Percentiles rank a stretch among this genome's conserved stretches.
Conservation (phyloP, 352 stramenopile genomes). For the Blastocystis sp. region DNA sequence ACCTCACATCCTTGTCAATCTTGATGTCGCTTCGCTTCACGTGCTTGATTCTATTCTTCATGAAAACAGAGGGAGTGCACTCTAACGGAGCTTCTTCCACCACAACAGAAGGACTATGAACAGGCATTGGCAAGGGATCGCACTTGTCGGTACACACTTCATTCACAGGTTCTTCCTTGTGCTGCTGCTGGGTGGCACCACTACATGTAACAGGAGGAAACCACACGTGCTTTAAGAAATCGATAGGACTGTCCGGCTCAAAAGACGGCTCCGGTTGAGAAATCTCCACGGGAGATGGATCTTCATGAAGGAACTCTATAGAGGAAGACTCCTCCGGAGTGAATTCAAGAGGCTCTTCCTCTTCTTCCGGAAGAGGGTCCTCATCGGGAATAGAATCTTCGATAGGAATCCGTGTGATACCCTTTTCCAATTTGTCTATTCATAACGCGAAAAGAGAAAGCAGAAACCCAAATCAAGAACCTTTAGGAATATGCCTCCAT, state of each 20-base stretch:
- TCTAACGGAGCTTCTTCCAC: slow-evolving; percentile 33
- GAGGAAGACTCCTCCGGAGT: neutral
- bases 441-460: neutral
- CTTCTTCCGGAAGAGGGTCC: slow-evolving; percentile 17
- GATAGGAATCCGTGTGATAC: slow-evolving; percentile 38
- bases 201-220: too few species aligned
- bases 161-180: too few species aligned
- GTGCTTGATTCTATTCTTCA: slow-evolving; percentile 19
- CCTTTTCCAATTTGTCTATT: slow-evolving; percentile 64
- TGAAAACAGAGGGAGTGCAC: neutral
- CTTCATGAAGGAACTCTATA: neutral
- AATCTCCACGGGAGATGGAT: too few species aligned
- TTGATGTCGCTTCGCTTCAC: slow-evolving; percentile 13
- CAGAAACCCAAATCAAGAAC: slow-evolving; percentile 57
- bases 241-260: too few species aligned
- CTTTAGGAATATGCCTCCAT: slow-evolving; percentile 68
- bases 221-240: too few species aligned
- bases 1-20: slow-evolving; percentile 28
- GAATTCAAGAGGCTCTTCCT: slow-evolving; percentile 9
- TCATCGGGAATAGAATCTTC: slow-evolving; percentile 56
- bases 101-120: neutral
- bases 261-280: too few species aligned
- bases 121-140: neutral
- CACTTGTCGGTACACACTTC: too few species aligned
- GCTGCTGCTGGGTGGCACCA: too few species aligned